A percentile compares a stretch with the other conserved stretches of the same genome.
phyloP scores from a whole-genome alignment of 305 asterid genomes.

The Plantago coronopus region DNA sequence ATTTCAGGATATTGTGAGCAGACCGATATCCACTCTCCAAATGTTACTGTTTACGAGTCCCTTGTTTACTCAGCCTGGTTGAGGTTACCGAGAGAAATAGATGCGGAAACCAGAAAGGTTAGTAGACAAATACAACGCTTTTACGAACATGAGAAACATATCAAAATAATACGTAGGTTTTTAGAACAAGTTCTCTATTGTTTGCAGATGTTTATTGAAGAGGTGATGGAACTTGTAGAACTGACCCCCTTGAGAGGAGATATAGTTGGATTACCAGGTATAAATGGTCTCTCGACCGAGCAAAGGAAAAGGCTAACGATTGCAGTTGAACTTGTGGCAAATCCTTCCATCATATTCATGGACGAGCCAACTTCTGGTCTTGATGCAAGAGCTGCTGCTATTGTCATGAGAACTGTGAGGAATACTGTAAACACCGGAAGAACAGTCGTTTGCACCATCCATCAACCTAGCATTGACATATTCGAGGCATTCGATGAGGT shows the following conservation, averaged over 20 bases:
- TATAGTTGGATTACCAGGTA: conserved; percentile 58
- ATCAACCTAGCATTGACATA: conserved; percentile 71
- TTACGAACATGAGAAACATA: not conserved
- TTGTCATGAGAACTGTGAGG: conserved; percentile 69
- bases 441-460: conserved; percentile 73
- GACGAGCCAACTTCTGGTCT: conserved; percentile 67
- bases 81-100: conserved; percentile 46
- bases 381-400: conserved; percentile 64
- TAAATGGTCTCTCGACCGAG: conserved; percentile 60
- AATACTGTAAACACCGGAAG: conserved; percentile 66
- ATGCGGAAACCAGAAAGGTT: conserved; percentile 50
- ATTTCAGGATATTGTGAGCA: conserved; percentile 79
- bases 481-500: conserved; percentile 79
- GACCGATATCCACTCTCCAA: conserved; percentile 71
- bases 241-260: conserved; percentile 37
- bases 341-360: conserved; percentile 60
- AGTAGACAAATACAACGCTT: conserved; percentile 3
- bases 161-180: too few species aligned
- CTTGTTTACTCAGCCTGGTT: conserved; percentile 65
- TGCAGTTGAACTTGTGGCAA: conserved; percentile 61
- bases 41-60: conserved; percentile 61
- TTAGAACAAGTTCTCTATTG: not conserved
- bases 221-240: conserved; percentile 65
- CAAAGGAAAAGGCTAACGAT: conserved; percentile 62
- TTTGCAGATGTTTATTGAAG: conserved; percentile 47